phyloP scores from a whole-genome alignment of 805 yeast genomes.

The Candida verbasci region DNA sequence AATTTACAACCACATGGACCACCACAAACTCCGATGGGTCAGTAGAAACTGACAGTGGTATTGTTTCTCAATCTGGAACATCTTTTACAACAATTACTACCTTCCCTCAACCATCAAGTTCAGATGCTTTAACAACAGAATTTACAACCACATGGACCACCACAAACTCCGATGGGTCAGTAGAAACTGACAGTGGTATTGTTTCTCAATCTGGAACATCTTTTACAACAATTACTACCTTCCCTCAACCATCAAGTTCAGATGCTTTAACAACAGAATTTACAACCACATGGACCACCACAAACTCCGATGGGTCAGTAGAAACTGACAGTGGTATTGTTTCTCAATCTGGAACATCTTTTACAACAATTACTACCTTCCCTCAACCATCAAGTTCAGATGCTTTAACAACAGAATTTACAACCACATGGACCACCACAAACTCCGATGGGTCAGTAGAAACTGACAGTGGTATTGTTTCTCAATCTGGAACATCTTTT shows the following conservation, averaged over 20 bases:
- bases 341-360: constrained; percentile 13
- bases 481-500: constrained; percentile 2
- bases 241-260: constrained; percentile 6
- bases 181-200: constrained; percentile 12
- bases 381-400: constrained; percentile 7
- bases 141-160: constrained; percentile 9
- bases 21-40: constrained; percentile 11
- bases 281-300: constrained; percentile 11
- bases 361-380: constrained; percentile 13
- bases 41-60: constrained; percentile 12
- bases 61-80: constrained; percentile 13
- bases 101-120: constrained; percentile 5
- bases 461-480: constrained; percentile 14
- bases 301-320: constrained; percentile 10
- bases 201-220: constrained; percentile 13
- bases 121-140: background rate
- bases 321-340: constrained; percentile 15
- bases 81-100: constrained; percentile 13
- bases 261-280: constrained; percentile 9
- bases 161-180: constrained; percentile 10
- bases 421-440: constrained; percentile 14
- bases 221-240: constrained; percentile 13
- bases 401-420: constrained; percentile 9
- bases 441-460: constrained; percentile 11
- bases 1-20: constrained; percentile 8